These are phyloP conservation scores for Kwoniella pini DNA, from an alignment of 768 basidiomycete species.

Conservation along the genomic window DNA sequence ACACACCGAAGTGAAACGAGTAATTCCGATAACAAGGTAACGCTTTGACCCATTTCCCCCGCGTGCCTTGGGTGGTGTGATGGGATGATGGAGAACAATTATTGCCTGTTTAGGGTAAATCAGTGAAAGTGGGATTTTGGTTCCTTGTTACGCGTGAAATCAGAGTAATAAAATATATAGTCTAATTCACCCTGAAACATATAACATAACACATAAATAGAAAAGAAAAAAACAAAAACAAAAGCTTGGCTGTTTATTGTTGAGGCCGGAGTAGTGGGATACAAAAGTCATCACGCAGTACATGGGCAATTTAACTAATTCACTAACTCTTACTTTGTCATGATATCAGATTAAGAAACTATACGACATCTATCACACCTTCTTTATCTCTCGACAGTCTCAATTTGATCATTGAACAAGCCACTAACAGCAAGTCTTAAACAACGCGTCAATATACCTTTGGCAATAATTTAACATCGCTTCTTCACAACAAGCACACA, in stretches of 20 bases:
- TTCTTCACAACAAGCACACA: too few relatives aligned
- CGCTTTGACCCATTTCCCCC: not conserved
- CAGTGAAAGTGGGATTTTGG: too few relatives aligned
- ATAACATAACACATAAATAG: not conserved
- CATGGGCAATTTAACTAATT: too few relatives aligned
- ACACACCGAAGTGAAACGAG: not conserved
- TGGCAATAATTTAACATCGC: too few relatives aligned
- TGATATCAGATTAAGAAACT: too few relatives aligned
- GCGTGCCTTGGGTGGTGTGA: not conserved
- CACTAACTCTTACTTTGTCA: too few relatives aligned
- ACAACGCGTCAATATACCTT: too few relatives aligned
- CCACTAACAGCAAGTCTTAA: too few relatives aligned
- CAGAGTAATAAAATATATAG: not conserved
- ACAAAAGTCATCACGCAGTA: not conserved
- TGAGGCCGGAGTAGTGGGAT: not conserved
- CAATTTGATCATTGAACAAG: too few relatives aligned
- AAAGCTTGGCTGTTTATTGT: not conserved
- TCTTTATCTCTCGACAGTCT: not conserved
- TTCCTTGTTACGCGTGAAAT: constrained; percentile 1
- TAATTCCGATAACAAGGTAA: not conserved
- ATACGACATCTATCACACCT: not conserved
- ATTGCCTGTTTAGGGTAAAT: not conserved
- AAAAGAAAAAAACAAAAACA: not conserved
- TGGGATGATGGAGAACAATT: too few relatives aligned
- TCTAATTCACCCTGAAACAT: not conserved